Evolutionary conservation across 1,139 yeast species (phyloP), one percentile per base, ranked within the genome.

Genomic region (Taiozyma onychis): DNA sequence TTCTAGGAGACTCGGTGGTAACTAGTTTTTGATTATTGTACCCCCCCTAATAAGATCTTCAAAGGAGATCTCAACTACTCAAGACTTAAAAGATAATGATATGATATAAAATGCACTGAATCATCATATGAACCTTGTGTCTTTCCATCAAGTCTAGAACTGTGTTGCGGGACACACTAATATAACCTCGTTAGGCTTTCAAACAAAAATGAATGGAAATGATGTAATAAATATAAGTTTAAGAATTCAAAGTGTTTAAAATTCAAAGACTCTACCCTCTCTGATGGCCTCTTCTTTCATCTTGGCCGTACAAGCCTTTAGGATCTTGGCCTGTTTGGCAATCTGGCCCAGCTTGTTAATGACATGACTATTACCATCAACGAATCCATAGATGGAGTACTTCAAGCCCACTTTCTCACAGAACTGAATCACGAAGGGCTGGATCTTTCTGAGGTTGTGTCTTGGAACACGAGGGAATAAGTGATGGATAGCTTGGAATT

Each of bases 401-500:
- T 80, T 81, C 48, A 90, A 73, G 0, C 96, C 96, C n/a, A 85
- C 86, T 30, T 79, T 79, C 45, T 81, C 71, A 67, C 96, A 88
- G 61, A 88, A 89, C 41, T 81, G 78, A 50, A 85, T 74, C 35
- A 90, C 93, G 49, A 73, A 72, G 0, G 85, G 81, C 63, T 90
- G 97, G 0, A 83, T 89, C 39, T 73, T 71, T 56, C 97, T 76
- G 59, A 89, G 78, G 62, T 89, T 88, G 68, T 89, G 97, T 53
- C 96, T 77, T 18, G 97, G 97, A 63, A 89, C 67, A 51, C 97
- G 74, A 18, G 97, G 97, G 67, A 89, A 89, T 57, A 89, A 72
- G 66, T 89, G 97, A 65, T 89, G 97, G 48, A 89, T 81, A 2
- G 90, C 95, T 66, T 89, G 97, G 70, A 88, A 89, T 66, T 89